phyloP scores from a whole-genome alignment of 371 early-diverging fungal genomes.

The Cokeromyces recurvatus region DNA sequence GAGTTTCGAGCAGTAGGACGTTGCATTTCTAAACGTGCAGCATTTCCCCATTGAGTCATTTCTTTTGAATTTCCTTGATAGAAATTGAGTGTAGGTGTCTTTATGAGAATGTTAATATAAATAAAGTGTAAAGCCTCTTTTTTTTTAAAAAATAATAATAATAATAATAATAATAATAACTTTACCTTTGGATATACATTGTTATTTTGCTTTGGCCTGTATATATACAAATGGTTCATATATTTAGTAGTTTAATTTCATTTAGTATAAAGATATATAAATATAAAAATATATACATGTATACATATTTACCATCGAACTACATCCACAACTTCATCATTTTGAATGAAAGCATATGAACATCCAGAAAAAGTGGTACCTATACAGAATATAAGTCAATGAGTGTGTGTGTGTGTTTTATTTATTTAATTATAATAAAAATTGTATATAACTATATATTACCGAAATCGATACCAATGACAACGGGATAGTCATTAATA shows the following conservation, averaged over 20 bases:
- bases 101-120: not conserved
- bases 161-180: too few species aligned
- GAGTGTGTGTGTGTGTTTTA: too few species aligned
- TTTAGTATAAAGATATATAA: too few species aligned
- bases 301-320: slow-evolving; percentile 54
- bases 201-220: slow-evolving; percentile 56
- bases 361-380: slow-evolving; percentile 50
- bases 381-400: slow-evolving; percentile 9
- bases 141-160: slow-evolving; percentile 3
- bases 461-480: slow-evolving; percentile 49
- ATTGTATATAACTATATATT: too few species aligned
- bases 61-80: slow-evolving; percentile 38
- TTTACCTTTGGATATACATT: slow-evolving; percentile 55
- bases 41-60: slow-evolving; percentile 44
- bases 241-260: too few species aligned
- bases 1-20: slow-evolving; percentile 25
- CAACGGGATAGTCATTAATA: slow-evolving; percentile 38
- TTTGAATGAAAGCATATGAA: slow-evolving; percentile 46
- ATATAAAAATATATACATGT: too few species aligned
- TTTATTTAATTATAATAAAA: too few species aligned
- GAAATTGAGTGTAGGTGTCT: slow-evolving; percentile 47
- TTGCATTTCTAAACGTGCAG: slow-evolving; percentile 22
- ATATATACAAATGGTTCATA: too few species aligned
- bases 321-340: slow-evolving; percentile 59
- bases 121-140: not conserved